Evolutionary conservation across 805 yeast species (phyloP), one percentile per base, ranked within the genome.

Genomic region (Lipomyces yamadae): DNA sequence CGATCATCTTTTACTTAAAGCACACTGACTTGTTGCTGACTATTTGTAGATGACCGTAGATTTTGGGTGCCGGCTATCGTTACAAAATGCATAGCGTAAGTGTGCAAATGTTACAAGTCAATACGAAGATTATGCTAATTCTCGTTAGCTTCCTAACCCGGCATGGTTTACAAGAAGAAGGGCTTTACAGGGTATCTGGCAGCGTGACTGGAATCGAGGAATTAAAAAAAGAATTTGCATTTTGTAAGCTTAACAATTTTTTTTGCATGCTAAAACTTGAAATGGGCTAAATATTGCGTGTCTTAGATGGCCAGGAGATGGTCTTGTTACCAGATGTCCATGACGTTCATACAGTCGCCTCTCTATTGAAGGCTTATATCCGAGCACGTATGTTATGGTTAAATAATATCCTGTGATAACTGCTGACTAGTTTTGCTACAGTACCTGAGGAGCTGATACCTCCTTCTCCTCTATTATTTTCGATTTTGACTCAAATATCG

Each of bases 281-380:
- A 37, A 13, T 57, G 35, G 39, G 45, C 55, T 18, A n/a, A 34
- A 5, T 61, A 15, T 32, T 18, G 15, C 2, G 39, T 11, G 24
- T 24, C 24, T 15, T 15, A 45, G 60, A 45, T 50, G 67, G 67
- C 6, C 61, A 57, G 18, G 64, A 60, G 13, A 65, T 62, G 18
- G 52, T 32, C 24, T 56, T 76, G 37, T 58, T 65, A 32, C 73
- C 74, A 2, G 70, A 67, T 1, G 67, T 63, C 37, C 70, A 70
- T 32, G 77, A 75, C 39, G 73, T 74, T 6, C 76, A 76, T 54
- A 67, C 77, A 0, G 76, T 76, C 35, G 71, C 78, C 3, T 73
- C 78, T 3, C 61, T 76, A 30, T 59, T 76, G 52, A 76, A 76
- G 64, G 62, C 70, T 6, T 76, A 70, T 57, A 69, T 76, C 24